Evolutionary conservation across 495 filamentous ascomycete species (phyloP).

Genomic region (Tirmania nivea): DNA sequence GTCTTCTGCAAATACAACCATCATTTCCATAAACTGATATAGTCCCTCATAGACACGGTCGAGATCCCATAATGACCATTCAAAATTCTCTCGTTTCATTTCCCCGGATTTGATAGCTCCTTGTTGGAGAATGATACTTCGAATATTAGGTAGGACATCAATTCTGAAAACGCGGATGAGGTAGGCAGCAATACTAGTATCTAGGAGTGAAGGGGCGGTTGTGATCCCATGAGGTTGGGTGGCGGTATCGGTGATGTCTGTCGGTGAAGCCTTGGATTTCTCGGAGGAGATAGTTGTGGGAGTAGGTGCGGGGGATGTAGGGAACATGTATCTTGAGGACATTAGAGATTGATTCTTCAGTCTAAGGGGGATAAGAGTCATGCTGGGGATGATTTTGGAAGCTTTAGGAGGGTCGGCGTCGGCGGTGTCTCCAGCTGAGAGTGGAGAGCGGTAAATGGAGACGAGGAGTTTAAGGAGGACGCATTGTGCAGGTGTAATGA

Average conservation of each 20-base stretch:
- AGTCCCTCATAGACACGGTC: constrained; percentile 45
- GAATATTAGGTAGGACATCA: constrained; percentile 51
- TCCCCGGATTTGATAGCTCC: constrained; percentile 43
- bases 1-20: constrained; percentile 53
- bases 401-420: neutral
- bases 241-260: neutral
- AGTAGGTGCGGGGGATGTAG: neutral
- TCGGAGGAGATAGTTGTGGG: too few relatives aligned
- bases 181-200: constrained; percentile 17
- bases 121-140: constrained; percentile 52
- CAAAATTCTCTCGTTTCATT: constrained; percentile 50
- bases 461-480: constrained; percentile 58
- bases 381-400: neutral
- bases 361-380: neutral
- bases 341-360: neutral
- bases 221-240: constrained; percentile 6
- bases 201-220: neutral
- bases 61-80: constrained; percentile 64
- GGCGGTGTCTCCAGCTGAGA: neutral
- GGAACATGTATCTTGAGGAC: neutral
- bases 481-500: constrained; percentile 56
- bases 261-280: neutral
- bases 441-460: constrained; percentile 39
- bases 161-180: constrained; percentile 48
- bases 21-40: constrained; percentile 60